These are phyloP conservation scores for Dalbergia cultrata DNA, from an alignment of 306 rosid genomes.

Conservation along the genomic window DNA sequence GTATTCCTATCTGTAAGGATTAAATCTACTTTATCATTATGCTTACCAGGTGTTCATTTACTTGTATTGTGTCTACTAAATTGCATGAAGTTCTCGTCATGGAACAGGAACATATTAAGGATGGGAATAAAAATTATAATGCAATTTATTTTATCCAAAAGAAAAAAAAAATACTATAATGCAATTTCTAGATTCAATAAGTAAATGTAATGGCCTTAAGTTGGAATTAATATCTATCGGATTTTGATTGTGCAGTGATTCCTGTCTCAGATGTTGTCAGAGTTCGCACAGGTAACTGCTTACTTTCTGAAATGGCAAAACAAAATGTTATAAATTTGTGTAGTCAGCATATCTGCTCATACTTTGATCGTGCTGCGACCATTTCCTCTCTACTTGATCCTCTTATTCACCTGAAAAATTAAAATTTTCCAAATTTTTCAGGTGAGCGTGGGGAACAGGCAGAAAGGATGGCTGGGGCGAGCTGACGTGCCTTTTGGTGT, in stretches of 20 bases:
- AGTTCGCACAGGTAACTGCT: slow-evolving; percentile 82
- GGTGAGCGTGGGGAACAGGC: slow-evolving; percentile 91
- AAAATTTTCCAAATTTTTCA: slow-evolving; percentile 40
- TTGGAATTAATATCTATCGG: slow-evolving; percentile 36
- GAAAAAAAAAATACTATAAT: not conserved
- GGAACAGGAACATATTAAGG: slow-evolving; percentile 2
- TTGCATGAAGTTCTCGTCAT: not conserved
- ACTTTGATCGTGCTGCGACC: not conserved
- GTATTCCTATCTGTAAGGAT: too few relatives aligned
- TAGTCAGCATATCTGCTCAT: not conserved
- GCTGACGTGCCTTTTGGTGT: slow-evolving; percentile 51
- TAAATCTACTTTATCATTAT: not conserved
- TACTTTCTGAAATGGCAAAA: slow-evolving; percentile 1
- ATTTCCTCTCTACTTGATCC: too few relatives aligned
- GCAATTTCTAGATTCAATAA: slow-evolving; percentile 2
- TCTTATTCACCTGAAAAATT: too few relatives aligned
- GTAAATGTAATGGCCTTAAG: slow-evolving; percentile 7
- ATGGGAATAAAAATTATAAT: not conserved
- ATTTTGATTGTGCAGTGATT: slow-evolving; percentile 68
- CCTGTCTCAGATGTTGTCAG: slow-evolving; percentile 84
- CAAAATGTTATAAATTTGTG: not conserved
- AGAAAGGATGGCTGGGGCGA: slow-evolving; percentile 80
- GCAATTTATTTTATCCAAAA: too few relatives aligned
- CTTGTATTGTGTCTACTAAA: slow-evolving; percentile 2
- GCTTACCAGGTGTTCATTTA: not conserved